Conservation (phyloP, 2,329 filamentous ascomycete genomes). For the Penicillium sp. region DNA sequence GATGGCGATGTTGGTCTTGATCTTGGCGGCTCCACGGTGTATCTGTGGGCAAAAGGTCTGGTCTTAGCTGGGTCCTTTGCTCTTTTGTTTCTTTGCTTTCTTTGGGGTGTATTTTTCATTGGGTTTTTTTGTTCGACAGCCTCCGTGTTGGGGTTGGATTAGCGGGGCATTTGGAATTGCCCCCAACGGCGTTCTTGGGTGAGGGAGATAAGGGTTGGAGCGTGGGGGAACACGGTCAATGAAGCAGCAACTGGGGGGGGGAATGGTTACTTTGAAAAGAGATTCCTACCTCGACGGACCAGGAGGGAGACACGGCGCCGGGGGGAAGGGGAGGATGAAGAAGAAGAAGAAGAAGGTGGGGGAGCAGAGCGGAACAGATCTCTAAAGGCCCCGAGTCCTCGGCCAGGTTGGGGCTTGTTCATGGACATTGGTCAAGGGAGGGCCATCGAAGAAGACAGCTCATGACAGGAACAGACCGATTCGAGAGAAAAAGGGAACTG, state of each 20-base stretch:
- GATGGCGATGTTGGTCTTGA: constrained; percentile 11
- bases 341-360: constrained; percentile 26
- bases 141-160: constrained; percentile 13
- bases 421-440: constrained; percentile 38
- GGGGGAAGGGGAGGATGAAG: constrained; percentile 28
- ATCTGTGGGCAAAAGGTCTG: background rate
- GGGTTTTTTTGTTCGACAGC: background rate
- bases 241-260: constrained; percentile 1
- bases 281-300: constrained; percentile 39
- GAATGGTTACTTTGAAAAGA: constrained; percentile 37
- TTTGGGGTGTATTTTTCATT: background rate
- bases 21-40: constrained; percentile 13
- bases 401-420: constrained; percentile 36
- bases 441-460: constrained; percentile 32
- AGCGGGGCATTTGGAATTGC: constrained; percentile 12
- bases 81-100: background rate
- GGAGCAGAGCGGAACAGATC: constrained; percentile 36
- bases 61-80: no score
- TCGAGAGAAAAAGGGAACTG: background rate
- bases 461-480: constrained; percentile 22
- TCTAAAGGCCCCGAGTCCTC: constrained; percentile 36
- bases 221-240: background rate
- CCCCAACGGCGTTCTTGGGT: background rate
- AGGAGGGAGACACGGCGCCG: constrained; percentile 36
- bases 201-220: constrained; percentile 1